Base-by-base conservation (phyloP, 1,139 yeast species). In the Candida sojae region DNA sequence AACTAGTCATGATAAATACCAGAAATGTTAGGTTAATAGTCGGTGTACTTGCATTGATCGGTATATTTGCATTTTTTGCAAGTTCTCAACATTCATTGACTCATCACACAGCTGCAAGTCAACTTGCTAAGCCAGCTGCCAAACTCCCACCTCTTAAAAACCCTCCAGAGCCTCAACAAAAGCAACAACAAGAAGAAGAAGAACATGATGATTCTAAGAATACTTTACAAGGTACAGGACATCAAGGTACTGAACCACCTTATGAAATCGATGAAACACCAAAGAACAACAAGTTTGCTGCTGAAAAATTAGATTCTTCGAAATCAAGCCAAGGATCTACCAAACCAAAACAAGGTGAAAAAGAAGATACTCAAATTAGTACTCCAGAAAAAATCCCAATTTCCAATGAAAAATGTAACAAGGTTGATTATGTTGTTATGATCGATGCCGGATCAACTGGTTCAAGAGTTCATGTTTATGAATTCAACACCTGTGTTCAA, bases 401-500 rank as follows among this genome's bases (percentile, higher is more conserved):
- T 33, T 23, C 31, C 5, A 25, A 33, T 32, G 52, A 52, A 12
- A 49, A 52, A 12, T 71, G 78, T 54, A 61, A 64, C 42, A 65
- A 69, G 44, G 64, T 63, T 25, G 71, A 71, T 42, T 76, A 61
- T 54, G 97, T 92, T 34, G 81, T 93, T 29, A 90, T 93, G 96
- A 76, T 93, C 46, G 99, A 93, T 70, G 99, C 98, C 2, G 99
- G 99, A 11, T 90, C 97, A 2, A 87, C 96, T 6, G 99, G 99
- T 31, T 91, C 97, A 26, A 84, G 99, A 66, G 89, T 93, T 34
- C 99, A 93, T 66, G 86, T 93, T 34, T 93, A 93, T 70, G 85
- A 88, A 62, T 93, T 93, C 71, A 88, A 90, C 70, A 83, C 90
- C 47, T 91, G 98, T 63, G 73, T 78, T 47, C 75, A 86, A 42